Evolutionary conservation across 148 eudicot species (phyloP), one percentile per base, ranked within the genome.

Genomic region (Rhododendron mucronatum): DNA sequence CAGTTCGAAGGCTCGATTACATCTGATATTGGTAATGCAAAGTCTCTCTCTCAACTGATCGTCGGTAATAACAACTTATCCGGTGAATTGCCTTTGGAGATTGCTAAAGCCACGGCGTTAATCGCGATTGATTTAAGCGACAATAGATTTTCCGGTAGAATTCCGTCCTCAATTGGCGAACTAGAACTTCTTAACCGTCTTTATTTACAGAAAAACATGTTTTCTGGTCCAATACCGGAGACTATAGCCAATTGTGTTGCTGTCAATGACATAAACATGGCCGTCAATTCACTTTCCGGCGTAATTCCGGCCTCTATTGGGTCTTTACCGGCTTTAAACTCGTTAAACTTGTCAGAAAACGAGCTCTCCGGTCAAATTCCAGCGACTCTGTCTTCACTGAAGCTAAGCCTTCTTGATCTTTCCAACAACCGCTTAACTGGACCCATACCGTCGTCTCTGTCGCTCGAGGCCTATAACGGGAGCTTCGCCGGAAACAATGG

Each of bases 331-430:
- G 84, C 88, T 18, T 89, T 97, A 21, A 95, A 92, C 85, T 92
- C 94, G 12, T 82, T 97, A 82, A 94, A 97, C 82, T 81, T 97
- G 85, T 95, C 99, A 3, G 73, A 81, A 21, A 97, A 97, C 85
- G 84, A 85, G 74, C 90, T 97, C 35, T 91, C 95, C 5, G 99
- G 99, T 85, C 81, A 51, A 51, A 94, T 97, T 53, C 99, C 99
- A 0, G 84, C 15, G 67, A 91, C 92, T 13, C 80, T 95, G 28
- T 88, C 96, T 0, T 92, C 96, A 2, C 80, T 93, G 57, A 92
- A 81, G 86, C 90, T 97, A n/a, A 95, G 92, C 83, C 90, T 93
- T 20, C 89, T 97, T 44, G 98, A 97, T 87, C 91, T 97, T 28
- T 97, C 98, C 3, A 69, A 92, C 85, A 96, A 96, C 71, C 81